A percentile compares a stretch with the other conserved stretches of the same genome.
Conservation (phyloP, 768 basidiomycete genomes). For the Gloeostereum incarnatum region DNA sequence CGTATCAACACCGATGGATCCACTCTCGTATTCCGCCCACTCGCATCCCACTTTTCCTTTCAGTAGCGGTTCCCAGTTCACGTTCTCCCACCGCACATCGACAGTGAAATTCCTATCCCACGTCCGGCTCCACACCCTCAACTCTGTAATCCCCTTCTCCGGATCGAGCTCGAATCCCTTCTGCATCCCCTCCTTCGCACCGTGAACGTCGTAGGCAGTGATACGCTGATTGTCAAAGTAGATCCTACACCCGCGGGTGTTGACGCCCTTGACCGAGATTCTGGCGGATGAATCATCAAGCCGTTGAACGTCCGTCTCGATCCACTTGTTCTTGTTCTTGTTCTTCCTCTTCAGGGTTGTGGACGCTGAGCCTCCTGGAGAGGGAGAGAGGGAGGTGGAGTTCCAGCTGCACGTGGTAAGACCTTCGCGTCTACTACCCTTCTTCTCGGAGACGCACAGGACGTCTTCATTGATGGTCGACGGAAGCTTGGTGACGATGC, state of each 20-base stretch:
- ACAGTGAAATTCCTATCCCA: slow-evolving; percentile 49
- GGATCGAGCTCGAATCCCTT: slow-evolving; percentile 7
- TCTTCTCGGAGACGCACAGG: no score
- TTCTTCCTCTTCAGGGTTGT: not conserved
- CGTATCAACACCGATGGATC: slow-evolving; percentile 33
- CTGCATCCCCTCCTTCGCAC: slow-evolving; percentile 8
- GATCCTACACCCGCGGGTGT: slow-evolving; percentile 57
- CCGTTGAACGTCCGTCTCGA: slow-evolving; percentile 2
- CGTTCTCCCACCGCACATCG: slow-evolving; percentile 36
- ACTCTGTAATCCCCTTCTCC: slow-evolving; percentile 21
- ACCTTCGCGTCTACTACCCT: no score
- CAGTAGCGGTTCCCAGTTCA: slow-evolving; percentile 6
- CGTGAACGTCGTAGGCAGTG: slow-evolving; percentile 26
- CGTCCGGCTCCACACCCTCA: slow-evolving; percentile 52
- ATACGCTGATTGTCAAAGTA: slow-evolving; percentile 47
- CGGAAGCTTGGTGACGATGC: no score
- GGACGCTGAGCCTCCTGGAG: no score
- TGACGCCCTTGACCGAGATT: slow-evolving; percentile 41
- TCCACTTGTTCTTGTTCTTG: not conserved
- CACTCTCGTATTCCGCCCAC: slow-evolving; percentile 63
- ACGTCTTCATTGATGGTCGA: no score
- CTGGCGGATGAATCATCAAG: no score
- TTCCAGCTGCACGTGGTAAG: no score
- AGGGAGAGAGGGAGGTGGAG: no score
- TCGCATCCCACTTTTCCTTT: slow-evolving; percentile 48